phyloP scores from a whole-genome alignment of 2,329 filamentous ascomycete genomes.

The Stylonectria norvegica region DNA sequence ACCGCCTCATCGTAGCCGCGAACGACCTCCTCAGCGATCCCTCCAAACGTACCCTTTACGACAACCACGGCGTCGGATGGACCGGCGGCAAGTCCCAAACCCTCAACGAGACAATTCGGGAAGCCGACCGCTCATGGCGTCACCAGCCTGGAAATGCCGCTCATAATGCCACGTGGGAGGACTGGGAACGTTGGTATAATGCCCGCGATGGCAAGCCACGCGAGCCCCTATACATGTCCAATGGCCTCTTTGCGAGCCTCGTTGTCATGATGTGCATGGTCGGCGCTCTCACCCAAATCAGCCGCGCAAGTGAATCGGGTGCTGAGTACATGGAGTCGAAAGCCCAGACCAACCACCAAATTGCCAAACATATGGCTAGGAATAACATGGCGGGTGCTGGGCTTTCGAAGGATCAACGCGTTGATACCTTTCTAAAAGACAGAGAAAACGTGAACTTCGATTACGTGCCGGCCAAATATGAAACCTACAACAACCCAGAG shows the following conservation, averaged over 20 bases:
- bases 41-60: conserved; percentile 74
- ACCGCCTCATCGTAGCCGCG: conserved; percentile 81
- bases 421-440: conserved; percentile 73
- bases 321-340: conserved; percentile 63
- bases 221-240: conserved; percentile 66
- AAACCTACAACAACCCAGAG: conserved; percentile 15
- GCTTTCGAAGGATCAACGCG: conserved; percentile 59
- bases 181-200: conserved; percentile 83
- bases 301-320: conserved; percentile 62
- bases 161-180: conserved; percentile 92
- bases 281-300: conserved; percentile 69
- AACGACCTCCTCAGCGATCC: conserved; percentile 86
- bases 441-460: conserved; percentile 51
- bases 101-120: conserved; percentile 34
- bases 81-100: conserved; percentile 55
- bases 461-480: conserved; percentile 31
- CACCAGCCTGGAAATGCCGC: conserved; percentile 46
- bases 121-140: conserved; percentile 48
- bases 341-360: conserved; percentile 62
- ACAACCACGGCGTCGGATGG: conserved; percentile 81
- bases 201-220: conserved; percentile 44
- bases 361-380: conserved; percentile 56
- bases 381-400: conserved; percentile 51
- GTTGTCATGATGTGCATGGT: conserved; percentile 66
- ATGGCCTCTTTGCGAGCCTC: conserved; percentile 69